A percentile compares a stretch with the other conserved stretches of the same genome.
These are phyloP conservation scores for Haplosporangium sp. DNA, from an alignment of 371 early-diverging fungal genomes.

Conservation along the genomic window DNA sequence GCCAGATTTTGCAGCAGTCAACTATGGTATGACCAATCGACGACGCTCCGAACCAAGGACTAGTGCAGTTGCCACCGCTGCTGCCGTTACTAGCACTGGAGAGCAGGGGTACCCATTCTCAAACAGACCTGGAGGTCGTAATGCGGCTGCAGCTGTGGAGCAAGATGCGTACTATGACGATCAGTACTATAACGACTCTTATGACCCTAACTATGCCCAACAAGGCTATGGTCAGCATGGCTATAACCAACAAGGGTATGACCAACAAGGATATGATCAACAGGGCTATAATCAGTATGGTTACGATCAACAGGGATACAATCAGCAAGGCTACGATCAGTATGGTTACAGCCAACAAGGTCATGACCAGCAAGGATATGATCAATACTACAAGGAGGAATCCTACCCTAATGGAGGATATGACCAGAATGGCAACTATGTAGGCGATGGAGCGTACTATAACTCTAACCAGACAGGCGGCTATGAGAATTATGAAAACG, in stretches of 20 bases:
- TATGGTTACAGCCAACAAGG: slow-evolving; percentile 24
- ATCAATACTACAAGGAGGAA: slow-evolving; percentile 1
- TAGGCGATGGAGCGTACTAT: slow-evolving; percentile 24
- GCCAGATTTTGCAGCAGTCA: slow-evolving; percentile 41
- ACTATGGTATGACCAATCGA: slow-evolving; percentile 45
- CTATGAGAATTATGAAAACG: slow-evolving; percentile 3
- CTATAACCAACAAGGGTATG: slow-evolving; percentile 12
- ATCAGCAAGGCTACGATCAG: slow-evolving; percentile 21
- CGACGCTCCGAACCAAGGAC: slow-evolving; percentile 31
- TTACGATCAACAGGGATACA: slow-evolving; percentile 20
- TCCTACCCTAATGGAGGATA: not conserved
- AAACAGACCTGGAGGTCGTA: slow-evolving; percentile 19
- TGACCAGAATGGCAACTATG: slow-evolving; percentile 34
- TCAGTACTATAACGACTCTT: slow-evolving; percentile 41
- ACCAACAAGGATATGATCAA: slow-evolving; percentile 36
- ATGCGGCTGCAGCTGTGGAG: not conserved
- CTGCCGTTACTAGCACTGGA: slow-evolving; percentile 7
- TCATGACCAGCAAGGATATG: slow-evolving; percentile 25
- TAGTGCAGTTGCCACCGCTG: slow-evolving; percentile 13
- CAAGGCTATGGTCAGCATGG: slow-evolving; percentile 9
- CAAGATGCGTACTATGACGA: slow-evolving; percentile 46
- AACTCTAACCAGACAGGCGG: slow-evolving; percentile 13
- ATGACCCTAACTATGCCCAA: slow-evolving; percentile 22
- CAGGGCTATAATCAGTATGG: slow-evolving; percentile 17
- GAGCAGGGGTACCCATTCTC: slow-evolving; percentile 43